Conservation (phyloP, 1,284 basidiomycete species). For the Salmacisia buchloeana region DNA sequence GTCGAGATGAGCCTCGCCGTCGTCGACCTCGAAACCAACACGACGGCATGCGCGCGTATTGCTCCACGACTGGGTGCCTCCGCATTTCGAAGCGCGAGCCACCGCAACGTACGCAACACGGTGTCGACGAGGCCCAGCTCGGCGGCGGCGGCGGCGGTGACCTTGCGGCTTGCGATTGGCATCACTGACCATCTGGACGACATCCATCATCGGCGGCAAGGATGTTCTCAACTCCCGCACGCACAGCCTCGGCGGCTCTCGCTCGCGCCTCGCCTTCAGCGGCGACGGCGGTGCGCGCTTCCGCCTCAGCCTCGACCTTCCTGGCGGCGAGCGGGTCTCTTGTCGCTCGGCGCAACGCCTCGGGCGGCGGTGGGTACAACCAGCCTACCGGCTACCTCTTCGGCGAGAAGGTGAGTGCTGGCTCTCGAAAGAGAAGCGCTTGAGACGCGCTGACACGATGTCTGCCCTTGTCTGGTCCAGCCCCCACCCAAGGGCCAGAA, state of each 20-base stretch:
- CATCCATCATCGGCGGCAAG: neutral
- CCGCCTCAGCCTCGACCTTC: neutral
- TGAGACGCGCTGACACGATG: neutral
- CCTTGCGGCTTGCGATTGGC: neutral
- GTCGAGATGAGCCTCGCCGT: neutral
- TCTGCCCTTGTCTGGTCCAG: neutral
- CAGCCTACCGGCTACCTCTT: conserved; percentile 46
- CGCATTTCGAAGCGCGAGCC: no score
- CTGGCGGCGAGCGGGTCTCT: no score
- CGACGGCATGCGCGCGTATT: no score
- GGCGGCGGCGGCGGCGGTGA: no score
- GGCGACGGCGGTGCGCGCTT: neutral
- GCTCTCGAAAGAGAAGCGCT: no score
- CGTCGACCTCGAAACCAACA: no score
- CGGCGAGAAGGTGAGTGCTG: conserved; percentile 44
- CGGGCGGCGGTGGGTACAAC: conserved; percentile 34
- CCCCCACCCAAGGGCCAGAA: conserved; percentile 66
- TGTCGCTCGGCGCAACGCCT: neutral
- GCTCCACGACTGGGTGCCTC: no score
- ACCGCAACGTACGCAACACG: no score
- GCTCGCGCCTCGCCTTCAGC: neutral
- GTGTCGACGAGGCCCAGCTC: no score
- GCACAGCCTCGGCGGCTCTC: neutral
- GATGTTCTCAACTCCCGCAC: neutral
- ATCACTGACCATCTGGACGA: no score